A percentile compares a stretch with the other conserved stretches of the same genome.
Evolutionary conservation across 2,329 filamentous ascomycete species (phyloP).

Genomic region (Trichoderma sp.): DNA sequence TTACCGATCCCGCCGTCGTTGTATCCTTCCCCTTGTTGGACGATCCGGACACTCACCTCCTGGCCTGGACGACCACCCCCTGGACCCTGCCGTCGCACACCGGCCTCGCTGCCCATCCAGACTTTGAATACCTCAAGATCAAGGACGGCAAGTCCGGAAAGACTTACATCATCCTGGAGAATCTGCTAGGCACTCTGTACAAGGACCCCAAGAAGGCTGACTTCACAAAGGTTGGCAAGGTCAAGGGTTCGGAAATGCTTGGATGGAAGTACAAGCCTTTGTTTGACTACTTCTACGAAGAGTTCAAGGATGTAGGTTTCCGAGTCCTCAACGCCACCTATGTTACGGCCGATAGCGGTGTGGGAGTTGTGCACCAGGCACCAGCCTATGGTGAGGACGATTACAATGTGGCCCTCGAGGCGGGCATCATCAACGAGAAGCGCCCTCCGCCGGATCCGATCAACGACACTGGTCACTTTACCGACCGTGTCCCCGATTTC

Average conservation of each 20-base stretch:
- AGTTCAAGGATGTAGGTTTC: constrained; percentile 85
- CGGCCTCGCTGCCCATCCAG: constrained; percentile 75
- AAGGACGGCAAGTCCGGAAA: constrained; percentile 79
- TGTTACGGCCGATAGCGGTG: constrained; percentile 86
- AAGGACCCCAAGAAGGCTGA: constrained; percentile 97
- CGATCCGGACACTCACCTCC: constrained; percentile 71
- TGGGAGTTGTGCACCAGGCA: constrained; percentile 90
- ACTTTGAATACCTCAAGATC: constrained; percentile 87
- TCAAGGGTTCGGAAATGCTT: constrained; percentile 81
- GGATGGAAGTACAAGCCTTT: constrained; percentile 88
- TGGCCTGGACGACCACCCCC: constrained; percentile 90
- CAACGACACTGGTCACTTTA: constrained; percentile 82
- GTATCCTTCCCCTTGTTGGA: constrained; percentile 83
- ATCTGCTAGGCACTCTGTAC: constrained; percentile 79
- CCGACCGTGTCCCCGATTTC: constrained; percentile 75
- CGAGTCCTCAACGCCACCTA: constrained; percentile 80
- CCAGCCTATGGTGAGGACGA: constrained; percentile 96
- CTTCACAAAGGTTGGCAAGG: constrained; percentile 76
- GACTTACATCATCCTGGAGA: constrained; percentile 82
- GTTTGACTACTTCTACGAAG: constrained; percentile 86
- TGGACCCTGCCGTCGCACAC: constrained; percentile 82
- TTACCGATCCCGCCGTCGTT: constrained; percentile 86
- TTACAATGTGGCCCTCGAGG: constrained; percentile 78
- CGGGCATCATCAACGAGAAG: constrained; percentile 75
- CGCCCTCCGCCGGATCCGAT: constrained; percentile 87